Evolutionary conservation across 352 stramenopile genomes (phyloP).

Genomic region (Phytophthora pini): DNA sequence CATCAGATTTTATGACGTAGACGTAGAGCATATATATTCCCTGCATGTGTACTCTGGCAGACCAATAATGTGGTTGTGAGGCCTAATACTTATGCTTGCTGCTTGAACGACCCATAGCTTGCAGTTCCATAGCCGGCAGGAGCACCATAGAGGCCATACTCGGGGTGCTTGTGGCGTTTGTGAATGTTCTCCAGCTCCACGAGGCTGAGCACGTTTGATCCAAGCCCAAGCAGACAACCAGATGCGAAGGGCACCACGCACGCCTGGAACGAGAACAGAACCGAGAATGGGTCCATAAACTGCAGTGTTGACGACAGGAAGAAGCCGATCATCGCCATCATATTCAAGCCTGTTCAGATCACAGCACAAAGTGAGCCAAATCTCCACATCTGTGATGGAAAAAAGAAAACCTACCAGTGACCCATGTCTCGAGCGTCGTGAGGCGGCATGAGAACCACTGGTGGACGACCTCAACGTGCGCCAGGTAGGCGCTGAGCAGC

Average conservation of each 20-base stretch:
- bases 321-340: conserved; percentile 70
- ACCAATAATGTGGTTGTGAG: conserved; percentile 14
- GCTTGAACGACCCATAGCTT: conserved; percentile 47
- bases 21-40: conserved; percentile 45
- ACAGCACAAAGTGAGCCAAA: conserved; percentile 25
- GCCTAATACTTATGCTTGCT: conserved; percentile 41
- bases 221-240: conserved; percentile 70
- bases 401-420: conserved; percentile 48
- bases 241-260: conserved; percentile 78
- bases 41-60: conserved; percentile 27
- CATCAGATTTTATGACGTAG: conserved; percentile 1
- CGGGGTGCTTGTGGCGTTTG: conserved; percentile 81
- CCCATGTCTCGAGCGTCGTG: conserved; percentile 55
- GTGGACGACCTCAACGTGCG: conserved; percentile 85
- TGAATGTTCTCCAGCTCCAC: conserved; percentile 82
- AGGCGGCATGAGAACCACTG: conserved; percentile 84
- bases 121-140: conserved; percentile 44
- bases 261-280: conserved; percentile 75
- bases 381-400: conserved; percentile 1
- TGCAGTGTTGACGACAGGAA: conserved; percentile 85
- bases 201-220: conserved; percentile 71
- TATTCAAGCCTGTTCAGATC: conserved; percentile 54
- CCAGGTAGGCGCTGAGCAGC: conserved; percentile 76
- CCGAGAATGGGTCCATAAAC: conserved; percentile 85
- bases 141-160: conserved; percentile 75